A percentile compares a stretch with the other conserved stretches of the same genome.
Conservation (phyloP, 495 filamentous ascomycete species). For the Aspergillus cavernicola region DNA sequence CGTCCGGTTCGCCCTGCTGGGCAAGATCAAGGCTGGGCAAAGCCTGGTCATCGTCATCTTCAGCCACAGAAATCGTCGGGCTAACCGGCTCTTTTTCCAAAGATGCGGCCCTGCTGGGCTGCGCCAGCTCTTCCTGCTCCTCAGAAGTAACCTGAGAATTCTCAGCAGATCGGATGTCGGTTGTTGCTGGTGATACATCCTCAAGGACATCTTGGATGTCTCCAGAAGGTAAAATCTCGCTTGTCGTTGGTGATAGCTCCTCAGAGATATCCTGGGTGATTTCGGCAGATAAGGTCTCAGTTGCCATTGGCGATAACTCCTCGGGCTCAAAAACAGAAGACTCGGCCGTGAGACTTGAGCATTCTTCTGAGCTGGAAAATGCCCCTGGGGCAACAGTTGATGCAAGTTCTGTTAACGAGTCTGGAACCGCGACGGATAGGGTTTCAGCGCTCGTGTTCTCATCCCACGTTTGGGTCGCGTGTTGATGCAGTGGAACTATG, state of each 20-base stretch:
- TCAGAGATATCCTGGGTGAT: neutral
- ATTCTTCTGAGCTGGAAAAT: neutral
- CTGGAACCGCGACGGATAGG: neutral
- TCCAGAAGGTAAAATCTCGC: neutral
- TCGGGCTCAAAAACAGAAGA: neutral
- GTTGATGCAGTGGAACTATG: conserved; percentile 8
- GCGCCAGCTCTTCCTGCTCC: neutral
- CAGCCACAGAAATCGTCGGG: neutral
- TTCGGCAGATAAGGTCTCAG: neutral
- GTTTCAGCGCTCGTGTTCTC: neutral
- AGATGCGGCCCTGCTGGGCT: too few species aligned
- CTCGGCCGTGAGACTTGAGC: neutral
- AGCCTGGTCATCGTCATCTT: neutral
- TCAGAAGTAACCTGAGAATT: neutral
- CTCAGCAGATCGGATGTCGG: too few species aligned
- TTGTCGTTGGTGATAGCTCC: neutral
- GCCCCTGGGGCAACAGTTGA: neutral
- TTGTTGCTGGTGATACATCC: too few species aligned
- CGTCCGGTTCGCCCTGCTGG: neutral
- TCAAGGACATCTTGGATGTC: too few species aligned
- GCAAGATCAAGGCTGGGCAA: neutral
- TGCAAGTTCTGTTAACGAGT: neutral
- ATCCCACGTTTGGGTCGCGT: neutral
- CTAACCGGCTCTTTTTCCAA: neutral
- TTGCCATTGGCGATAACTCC: neutral